Conservation (phyloP, 306 rosid species). For the Albizia julibrissin region DNA sequence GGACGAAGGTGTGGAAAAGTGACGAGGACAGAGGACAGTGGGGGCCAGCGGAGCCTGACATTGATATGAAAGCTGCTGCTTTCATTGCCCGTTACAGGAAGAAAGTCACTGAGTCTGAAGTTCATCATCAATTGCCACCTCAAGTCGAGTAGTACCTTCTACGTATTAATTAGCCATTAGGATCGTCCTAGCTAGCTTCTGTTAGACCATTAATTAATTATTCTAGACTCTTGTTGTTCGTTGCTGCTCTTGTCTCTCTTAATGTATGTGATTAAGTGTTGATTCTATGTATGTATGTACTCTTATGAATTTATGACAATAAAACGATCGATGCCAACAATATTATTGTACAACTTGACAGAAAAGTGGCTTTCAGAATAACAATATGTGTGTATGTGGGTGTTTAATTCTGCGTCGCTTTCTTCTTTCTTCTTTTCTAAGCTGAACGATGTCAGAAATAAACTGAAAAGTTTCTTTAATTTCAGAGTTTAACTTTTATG, state of each 20-base stretch:
- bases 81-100: constrained; percentile 42
- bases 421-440: not conserved
- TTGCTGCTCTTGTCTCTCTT: constrained; percentile 12
- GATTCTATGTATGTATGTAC: not conserved
- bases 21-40: constrained; percentile 61
- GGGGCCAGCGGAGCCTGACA: constrained; percentile 65
- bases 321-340: constrained; percentile 10
- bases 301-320: constrained; percentile 8
- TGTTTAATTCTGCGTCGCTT: not conserved
- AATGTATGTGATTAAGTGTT: constrained; percentile 22
- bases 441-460: not conserved
- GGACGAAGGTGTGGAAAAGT: constrained; percentile 62
- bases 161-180: not conserved
- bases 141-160: constrained; percentile 4
- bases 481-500: too few relatives aligned
- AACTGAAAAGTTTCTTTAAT: not conserved
- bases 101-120: constrained; percentile 42
- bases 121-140: constrained; percentile 24
- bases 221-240: not conserved
- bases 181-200: not conserved
- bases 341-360: not conserved
- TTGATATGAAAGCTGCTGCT: constrained; percentile 51
- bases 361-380: not conserved
- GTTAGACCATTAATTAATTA: not conserved
- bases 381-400: not conserved